Base-by-base conservation (phyloP, 257 asterid genomes). In the Rehmannia glutinosa region DNA sequence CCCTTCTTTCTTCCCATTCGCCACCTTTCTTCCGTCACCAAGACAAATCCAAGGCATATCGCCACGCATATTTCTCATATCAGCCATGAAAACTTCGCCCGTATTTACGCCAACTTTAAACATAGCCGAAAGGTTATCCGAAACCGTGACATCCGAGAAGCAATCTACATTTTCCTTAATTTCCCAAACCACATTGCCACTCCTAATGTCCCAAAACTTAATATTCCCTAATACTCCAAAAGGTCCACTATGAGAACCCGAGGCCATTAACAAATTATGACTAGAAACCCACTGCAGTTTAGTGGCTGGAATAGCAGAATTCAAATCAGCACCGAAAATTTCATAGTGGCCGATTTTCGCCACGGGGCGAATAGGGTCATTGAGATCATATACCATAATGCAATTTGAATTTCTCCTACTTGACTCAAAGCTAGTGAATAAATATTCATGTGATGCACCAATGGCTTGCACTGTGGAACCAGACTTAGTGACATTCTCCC, bases 401-500 rank as follows among this genome's bases (percentile, higher is more conserved):
- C 97, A 94, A 59, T 80, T 94, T 0, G 98, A 91, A 45, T 94
- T 94, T 20, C 97, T 76, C 82, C 98, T 69, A 23, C 92, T 78
- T 0, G 99, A 94, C 77, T 94, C 99, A 2, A 91, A 94, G 82
- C 98, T 94, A 0, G 97, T 84, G 79, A 94, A 94, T 35, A 94
- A 45, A 38, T 73, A 64, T 0, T 91, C 96, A 1, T 65, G 68
- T 4, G 97, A 88, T 6, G 86, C 73, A 5, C 97, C 98, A 9
- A 94, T 86, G 19, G 87, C 98, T 53, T 84, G 97, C 32, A 94
- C 98, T 0, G 98, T 91, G 12, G 98, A 94, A 16, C 87, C 84
- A 24, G 99, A 88, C 74, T 73, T 84, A 9, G 99, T 94, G 51
- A 89, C 97, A 57, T 94, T 94, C 62, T 88, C 99, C 99, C 99